These are phyloP conservation scores for Boletus speciosus DNA, from an alignment of 768 basidiomycete species.

Conservation along the genomic window DNA sequence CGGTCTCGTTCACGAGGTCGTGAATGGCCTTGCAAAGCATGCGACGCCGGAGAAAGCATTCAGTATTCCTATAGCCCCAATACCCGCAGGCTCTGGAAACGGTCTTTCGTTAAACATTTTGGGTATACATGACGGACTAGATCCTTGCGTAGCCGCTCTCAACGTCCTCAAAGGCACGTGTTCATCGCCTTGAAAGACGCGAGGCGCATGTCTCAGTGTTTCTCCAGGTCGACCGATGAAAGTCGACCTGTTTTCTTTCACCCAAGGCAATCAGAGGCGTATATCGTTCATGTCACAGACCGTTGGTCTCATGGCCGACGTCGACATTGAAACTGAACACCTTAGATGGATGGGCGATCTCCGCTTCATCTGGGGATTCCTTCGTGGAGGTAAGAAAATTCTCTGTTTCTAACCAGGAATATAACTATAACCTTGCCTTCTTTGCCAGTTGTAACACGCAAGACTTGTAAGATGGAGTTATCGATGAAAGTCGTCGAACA, in stretches of 20 bases:
- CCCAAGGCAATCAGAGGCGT: conserved; percentile 56
- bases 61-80: conserved; percentile 65
- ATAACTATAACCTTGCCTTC: not conserved
- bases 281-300: conserved; percentile 85
- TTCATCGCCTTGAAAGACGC: not conserved
- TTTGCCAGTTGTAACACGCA: conserved; percentile 52
- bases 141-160: conserved; percentile 67
- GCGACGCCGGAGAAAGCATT: conserved; percentile 58
- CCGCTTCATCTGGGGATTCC: conserved; percentile 70
- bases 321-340: conserved; percentile 81
- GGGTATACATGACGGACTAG: conserved; percentile 64
- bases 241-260: conserved; percentile 75
- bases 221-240: conserved; percentile 64
- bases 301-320: conserved; percentile 79
- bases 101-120: conserved; percentile 70
- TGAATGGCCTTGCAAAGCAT: conserved; percentile 79
- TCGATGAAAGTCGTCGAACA: conserved; percentile 64
- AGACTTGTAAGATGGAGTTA: conserved; percentile 65
- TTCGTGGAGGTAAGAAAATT: conserved; percentile 56
- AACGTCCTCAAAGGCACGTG: conserved; percentile 71
- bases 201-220: not conserved
- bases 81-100: conserved; percentile 84
- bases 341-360: conserved; percentile 84
- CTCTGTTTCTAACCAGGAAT: not conserved
- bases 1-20: conserved; percentile 76